Evolutionary conservation across 352 stramenopile species (phyloP), one percentile per base, ranked within the genome.

Genomic region (Pythium aristosporum): DNA sequence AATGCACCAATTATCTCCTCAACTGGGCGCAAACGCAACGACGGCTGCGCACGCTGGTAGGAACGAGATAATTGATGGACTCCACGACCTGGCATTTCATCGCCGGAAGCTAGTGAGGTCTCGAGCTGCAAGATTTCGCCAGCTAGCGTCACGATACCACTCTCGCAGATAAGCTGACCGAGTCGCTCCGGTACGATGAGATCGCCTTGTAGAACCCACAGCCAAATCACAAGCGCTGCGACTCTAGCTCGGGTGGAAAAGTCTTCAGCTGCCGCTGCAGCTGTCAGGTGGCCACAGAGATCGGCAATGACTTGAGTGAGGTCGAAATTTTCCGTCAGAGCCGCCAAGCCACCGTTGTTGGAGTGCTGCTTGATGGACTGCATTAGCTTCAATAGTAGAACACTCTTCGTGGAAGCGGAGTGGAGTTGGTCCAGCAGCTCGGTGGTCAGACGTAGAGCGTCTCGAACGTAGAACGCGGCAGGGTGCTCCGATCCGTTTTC

Each of bases 181-280:
- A 64, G n/a, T 13, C 15, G 18, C 18, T 18, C 30, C 0, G 3
- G 15, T 4, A 0, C 1, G 1, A 57, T 1, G 0, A 36, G 15
- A 10, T 16, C 5, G 37, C n/a, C 16, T 0, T 39, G 16, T 13
- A 65, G 25, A 5, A 65, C 23, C 59, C 59, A 65, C 5, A 65
- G 39, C 59, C 59, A 65, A 23, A 48, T 23, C 36, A 23, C 8
- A 2, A 65, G 28, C 13, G 59, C 59, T 3, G 47, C 39, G 12
- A 23, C 12, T 47, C 34, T 46, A 6, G 23, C 30, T 28, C 47
- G 23, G 0, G 21, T 23, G 2, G 37, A 15, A 0, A 59, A 36
- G 1, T 25, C 20, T 9, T 48, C 20, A 15, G 18, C 16, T 7
- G 8, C 25, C 7, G 50, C 48, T 28, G 48, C 39, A 4, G 20